A percentile compares a stretch with the other conserved stretches of the same genome.
Conservation (phyloP, 345 rosid species). For the Acer yangbiense region DNA sequence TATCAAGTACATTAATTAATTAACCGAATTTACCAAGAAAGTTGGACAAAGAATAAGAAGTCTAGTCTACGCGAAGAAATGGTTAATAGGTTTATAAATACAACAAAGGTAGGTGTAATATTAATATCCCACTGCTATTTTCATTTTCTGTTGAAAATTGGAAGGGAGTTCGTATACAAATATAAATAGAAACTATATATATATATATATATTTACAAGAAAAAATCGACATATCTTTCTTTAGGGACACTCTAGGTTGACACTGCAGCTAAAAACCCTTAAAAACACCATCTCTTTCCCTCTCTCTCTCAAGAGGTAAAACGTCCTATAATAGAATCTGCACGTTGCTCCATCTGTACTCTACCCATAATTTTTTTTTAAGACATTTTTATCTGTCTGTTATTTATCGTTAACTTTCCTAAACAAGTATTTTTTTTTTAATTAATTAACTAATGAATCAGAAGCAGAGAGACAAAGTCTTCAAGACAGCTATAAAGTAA, state of each 20-base stretch:
- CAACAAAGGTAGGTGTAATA: too few relatives aligned
- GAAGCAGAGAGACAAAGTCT: background rate
- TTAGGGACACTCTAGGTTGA: slow-evolving; percentile 48
- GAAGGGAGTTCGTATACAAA: background rate
- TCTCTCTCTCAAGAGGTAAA: slow-evolving; percentile 28
- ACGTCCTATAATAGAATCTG: slow-evolving; percentile 25
- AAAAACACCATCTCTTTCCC: background rate
- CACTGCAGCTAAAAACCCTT: slow-evolving; percentile 26
- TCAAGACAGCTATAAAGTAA: background rate
- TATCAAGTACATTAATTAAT: too few relatives aligned
- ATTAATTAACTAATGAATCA: background rate
- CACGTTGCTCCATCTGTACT: slow-evolving; percentile 30
- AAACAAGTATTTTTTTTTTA: background rate
- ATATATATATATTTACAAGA: background rate
- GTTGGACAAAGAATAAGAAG: too few relatives aligned
- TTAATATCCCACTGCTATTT: background rate
- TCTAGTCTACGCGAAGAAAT: too few relatives aligned
- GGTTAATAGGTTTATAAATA: too few relatives aligned
- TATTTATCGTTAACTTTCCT: background rate
- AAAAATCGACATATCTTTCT: slow-evolving; percentile 33
- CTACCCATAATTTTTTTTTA: background rate
- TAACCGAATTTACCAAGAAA: too few relatives aligned
- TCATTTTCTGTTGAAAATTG: slow-evolving; percentile 20
- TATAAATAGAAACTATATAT: background rate
- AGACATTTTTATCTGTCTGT: background rate